A percentile compares a stretch with the other conserved stretches of the same genome.
These are phyloP conservation scores for Tolypocladium pustulatum DNA, from an alignment of 2,329 filamentous ascomycete species.

Conservation along the genomic window DNA sequence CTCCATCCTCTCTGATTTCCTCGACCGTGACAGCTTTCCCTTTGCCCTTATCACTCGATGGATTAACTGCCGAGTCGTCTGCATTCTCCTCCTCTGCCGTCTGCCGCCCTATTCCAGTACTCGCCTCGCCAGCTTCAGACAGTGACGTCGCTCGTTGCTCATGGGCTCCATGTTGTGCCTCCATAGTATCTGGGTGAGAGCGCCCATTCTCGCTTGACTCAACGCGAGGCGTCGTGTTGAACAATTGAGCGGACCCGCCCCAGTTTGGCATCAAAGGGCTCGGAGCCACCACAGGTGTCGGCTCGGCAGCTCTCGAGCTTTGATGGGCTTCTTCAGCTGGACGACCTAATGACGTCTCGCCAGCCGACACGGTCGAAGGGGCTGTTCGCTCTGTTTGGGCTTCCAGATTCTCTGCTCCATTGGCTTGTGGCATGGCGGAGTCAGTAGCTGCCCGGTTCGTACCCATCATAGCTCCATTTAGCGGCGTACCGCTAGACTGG, in stretches of 20 bases:
- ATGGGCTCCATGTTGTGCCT: constrained; percentile 2
- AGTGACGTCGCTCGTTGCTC: constrained; percentile 5
- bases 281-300: constrained; percentile 31
- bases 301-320: constrained; percentile 6
- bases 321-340: neutral
- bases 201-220: constrained; percentile 10
- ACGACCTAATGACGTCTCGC: neutral
- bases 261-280: constrained; percentile 39
- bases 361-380: neutral
- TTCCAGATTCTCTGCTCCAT: neutral
- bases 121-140: neutral
- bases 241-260: constrained; percentile 39
- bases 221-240: constrained; percentile 21
- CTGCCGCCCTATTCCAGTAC: neutral
- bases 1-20: constrained; percentile 28
- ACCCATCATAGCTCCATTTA: constrained; percentile 7
- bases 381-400: neutral
- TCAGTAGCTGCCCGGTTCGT: constrained; percentile 3
- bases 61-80: neutral
- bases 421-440: constrained; percentile 1
- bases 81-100: neutral
- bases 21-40: constrained; percentile 36
- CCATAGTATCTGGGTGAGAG: constrained; percentile 2
- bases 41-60: constrained; percentile 26
- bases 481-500: constrained; percentile 10